A percentile compares a stretch with the other conserved stretches of the same genome.
These are phyloP conservation scores for Alopecurus myosuroides DNA, from an alignment of 176 grass and related monocot species.

Conservation along the genomic window DNA sequence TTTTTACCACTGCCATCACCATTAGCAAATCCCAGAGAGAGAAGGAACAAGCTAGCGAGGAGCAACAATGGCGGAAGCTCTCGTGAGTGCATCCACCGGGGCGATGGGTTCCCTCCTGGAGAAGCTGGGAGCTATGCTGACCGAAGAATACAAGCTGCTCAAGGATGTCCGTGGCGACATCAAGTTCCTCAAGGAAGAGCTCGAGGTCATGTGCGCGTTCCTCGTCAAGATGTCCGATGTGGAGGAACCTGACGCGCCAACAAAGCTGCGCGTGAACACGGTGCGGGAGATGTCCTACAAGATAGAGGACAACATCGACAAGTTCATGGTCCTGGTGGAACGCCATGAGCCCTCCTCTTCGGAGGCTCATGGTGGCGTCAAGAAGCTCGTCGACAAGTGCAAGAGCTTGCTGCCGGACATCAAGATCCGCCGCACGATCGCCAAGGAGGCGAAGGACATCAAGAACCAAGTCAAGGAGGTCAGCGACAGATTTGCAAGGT, in stretches of 20 bases:
- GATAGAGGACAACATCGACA: neutral
- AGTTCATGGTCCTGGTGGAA: neutral
- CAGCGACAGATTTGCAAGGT: neutral
- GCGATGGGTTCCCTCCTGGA: no score
- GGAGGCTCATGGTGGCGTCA: neutral
- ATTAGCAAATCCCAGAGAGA: neutral
- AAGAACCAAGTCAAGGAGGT: neutral
- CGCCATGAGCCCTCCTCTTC: neutral
- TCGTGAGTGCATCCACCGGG: no score
- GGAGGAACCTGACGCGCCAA: neutral
- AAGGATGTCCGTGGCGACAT: neutral
- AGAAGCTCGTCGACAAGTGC: neutral
- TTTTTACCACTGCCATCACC: neutral
- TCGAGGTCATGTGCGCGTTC: neutral
- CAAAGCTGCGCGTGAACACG: neutral
- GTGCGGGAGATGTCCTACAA: neutral
- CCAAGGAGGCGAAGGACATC: neutral
- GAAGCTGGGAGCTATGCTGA: no score
- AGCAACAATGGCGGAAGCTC: no score
- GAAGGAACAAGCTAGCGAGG: neutral
- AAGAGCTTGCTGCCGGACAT: neutral
- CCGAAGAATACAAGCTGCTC: no score
- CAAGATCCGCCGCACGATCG: neutral
- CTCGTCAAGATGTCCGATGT: neutral
- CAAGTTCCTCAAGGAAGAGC: neutral